Percentiles rank a stretch among this genome's conserved stretches.
phyloP scores from a whole-genome alignment of 768 basidiomycete species.

The Lentinula lateritia region DNA sequence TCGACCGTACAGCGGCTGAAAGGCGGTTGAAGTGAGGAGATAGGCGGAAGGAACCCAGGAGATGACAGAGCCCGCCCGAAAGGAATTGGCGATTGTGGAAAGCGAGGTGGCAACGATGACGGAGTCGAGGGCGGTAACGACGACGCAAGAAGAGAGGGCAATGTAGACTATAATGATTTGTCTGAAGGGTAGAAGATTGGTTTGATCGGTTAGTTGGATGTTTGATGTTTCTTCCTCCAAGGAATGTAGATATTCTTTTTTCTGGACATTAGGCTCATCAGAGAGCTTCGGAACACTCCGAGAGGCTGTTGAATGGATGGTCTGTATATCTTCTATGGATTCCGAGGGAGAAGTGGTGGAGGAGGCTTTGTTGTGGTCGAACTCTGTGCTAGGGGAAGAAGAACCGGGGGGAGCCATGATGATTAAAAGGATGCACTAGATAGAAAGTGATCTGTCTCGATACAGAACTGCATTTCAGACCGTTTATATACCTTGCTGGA shows the following conservation, averaged over 20 bases:
- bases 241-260: background rate
- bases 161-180: constrained; percentile 59
- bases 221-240: background rate
- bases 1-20: constrained; percentile 56
- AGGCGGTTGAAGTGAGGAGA: constrained; percentile 59
- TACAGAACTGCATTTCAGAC: too few relatives aligned
- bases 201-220: constrained; percentile 58
- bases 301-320: background rate
- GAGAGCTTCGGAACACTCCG: background rate
- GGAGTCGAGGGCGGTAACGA: constrained; percentile 62
- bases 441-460: background rate
- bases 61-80: constrained; percentile 55
- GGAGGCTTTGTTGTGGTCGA: background rate
- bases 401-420: background rate
- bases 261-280: background rate
- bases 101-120: constrained; percentile 56
- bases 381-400: background rate
- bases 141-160: constrained; percentile 54
- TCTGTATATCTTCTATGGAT: background rate
- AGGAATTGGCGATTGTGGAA: constrained; percentile 60
- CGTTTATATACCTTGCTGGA: background rate
- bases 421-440: background rate
- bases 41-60: constrained; percentile 75
- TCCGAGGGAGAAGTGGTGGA: background rate
- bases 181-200: constrained; percentile 63